Conservation (phyloP, 345 rosid species). For the Aquilaria sinensis region DNA sequence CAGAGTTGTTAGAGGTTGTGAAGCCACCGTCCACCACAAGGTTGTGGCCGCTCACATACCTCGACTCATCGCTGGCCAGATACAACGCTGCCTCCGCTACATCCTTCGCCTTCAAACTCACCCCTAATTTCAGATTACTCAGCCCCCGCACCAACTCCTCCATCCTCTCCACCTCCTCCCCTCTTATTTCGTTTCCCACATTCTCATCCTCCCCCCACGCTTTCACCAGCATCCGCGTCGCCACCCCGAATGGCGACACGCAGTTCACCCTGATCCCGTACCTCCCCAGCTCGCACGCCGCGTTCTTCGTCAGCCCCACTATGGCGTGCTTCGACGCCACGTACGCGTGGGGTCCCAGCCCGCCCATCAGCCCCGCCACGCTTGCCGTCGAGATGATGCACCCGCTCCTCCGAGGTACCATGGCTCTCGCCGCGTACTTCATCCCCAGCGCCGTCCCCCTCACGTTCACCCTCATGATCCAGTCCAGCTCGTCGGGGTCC, state of each 20-base stretch:
- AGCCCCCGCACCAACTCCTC: background rate
- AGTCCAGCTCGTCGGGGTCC: slow-evolving; percentile 58
- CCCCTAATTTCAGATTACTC: slow-evolving; percentile 3
- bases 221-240: slow-evolving; percentile 6
- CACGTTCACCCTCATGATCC: slow-evolving; percentile 65
- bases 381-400: slow-evolving; percentile 13
- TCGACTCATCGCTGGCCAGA: slow-evolving; percentile 34
- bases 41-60: slow-evolving; percentile 35
- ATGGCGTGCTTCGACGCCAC: slow-evolving; percentile 16
- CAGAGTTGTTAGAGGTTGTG: no score
- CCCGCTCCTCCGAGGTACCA: slow-evolving; percentile 5
- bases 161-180: background rate
- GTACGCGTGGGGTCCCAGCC: slow-evolving; percentile 5
- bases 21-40: slow-evolving; percentile 36
- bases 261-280: slow-evolving; percentile 22
- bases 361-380: background rate
- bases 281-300: slow-evolving; percentile 17
- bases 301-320: slow-evolving; percentile 14
- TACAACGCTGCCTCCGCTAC: slow-evolving; percentile 14
- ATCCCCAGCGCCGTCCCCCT: slow-evolving; percentile 37
- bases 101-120: slow-evolving; percentile 1
- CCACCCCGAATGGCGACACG: slow-evolving; percentile 12
- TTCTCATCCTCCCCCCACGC: background rate
- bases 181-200: slow-evolving; percentile 1
- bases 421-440: slow-evolving; percentile 19